Percentiles rank a stretch among this genome's conserved stretches.
Conservation (phyloP, 2,329 filamentous ascomycete species). For the Ciborinia camelliae region DNA sequence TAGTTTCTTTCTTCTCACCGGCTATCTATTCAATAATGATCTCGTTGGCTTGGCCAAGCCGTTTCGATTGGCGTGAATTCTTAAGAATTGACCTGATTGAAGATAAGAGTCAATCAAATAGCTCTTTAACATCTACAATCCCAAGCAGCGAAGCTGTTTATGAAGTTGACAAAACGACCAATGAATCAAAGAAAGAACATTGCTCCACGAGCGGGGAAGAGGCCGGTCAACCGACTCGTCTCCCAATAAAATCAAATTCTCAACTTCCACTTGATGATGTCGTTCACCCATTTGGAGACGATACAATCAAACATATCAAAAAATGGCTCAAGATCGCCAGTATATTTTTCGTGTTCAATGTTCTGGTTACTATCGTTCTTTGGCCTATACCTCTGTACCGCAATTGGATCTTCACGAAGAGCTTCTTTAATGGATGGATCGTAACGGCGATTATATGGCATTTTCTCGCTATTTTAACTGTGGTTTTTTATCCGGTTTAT, state of each 20-base stretch:
- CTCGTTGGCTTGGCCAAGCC: slow-evolving; percentile 45
- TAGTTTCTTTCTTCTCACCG: slow-evolving; percentile 46
- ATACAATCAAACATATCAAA: slow-evolving; percentile 38
- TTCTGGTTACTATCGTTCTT: slow-evolving; percentile 45
- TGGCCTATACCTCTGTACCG: slow-evolving; percentile 52
- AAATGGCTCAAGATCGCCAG: slow-evolving; percentile 43
- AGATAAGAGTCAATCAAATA: slow-evolving; percentile 29
- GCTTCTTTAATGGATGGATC: slow-evolving; percentile 51
- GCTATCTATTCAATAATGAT: slow-evolving; percentile 46
- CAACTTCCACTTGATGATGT: slow-evolving; percentile 41
- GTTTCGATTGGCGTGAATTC: slow-evolving; percentile 44
- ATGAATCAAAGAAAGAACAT: background rate
- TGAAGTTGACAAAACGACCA: background rate
- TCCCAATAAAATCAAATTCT: background rate
- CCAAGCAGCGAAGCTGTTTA: slow-evolving; percentile 27
- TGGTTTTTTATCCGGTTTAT: slow-evolving; percentile 47
- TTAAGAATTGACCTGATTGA: slow-evolving; percentile 46
- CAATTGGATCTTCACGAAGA: slow-evolving; percentile 46
- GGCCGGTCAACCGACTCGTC: background rate
- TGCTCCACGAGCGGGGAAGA: background rate
- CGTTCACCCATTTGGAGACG: slow-evolving; percentile 43
- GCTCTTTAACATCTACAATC: background rate
- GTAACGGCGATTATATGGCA: slow-evolving; percentile 52
- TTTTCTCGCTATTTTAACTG: slow-evolving; percentile 45
- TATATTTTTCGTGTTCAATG: slow-evolving; percentile 42